phyloP scores from a whole-genome alignment of 352 stramenopile genomes.

The Phytophthora rubi region DNA sequence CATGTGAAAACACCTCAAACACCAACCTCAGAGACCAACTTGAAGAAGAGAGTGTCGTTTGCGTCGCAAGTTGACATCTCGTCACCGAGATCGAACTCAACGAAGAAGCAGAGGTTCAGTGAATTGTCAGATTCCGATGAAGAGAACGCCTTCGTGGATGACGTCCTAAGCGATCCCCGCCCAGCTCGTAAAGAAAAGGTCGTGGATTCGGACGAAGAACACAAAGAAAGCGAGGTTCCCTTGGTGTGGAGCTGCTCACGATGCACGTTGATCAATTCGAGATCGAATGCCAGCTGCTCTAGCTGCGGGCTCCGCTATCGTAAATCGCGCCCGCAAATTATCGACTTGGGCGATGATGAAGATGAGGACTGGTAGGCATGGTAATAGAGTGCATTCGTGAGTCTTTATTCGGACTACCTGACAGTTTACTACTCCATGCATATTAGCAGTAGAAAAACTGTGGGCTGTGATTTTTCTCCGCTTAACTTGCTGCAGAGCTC shows the following conservation, averaged over 20 bases:
- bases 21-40: neutral
- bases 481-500: slow-evolving; percentile 1
- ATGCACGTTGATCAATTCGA: slow-evolving; percentile 80
- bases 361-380: slow-evolving; percentile 39
- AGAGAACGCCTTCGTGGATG: slow-evolving; percentile 39
- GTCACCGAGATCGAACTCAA: slow-evolving; percentile 11
- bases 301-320: slow-evolving; percentile 78
- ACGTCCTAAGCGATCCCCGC: slow-evolving; percentile 22
- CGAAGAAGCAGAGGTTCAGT: slow-evolving; percentile 31
- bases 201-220: slow-evolving; percentile 46
- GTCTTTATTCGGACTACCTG: neutral
- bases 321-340: slow-evolving; percentile 60
- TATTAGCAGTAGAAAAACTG: neutral
- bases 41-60: slow-evolving; percentile 41
- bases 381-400: slow-evolving; percentile 20
- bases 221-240: slow-evolving; percentile 42
- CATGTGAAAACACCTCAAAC: neutral
- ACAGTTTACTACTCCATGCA: no score
- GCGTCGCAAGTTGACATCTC: slow-evolving; percentile 21
- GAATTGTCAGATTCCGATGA: slow-evolving; percentile 32
- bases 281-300: slow-evolving; percentile 58
- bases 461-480: neutral
- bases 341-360: slow-evolving; percentile 59
- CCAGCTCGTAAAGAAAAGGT: slow-evolving; percentile 5
- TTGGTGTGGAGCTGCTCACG: slow-evolving; percentile 71